Percentiles rank a stretch among this genome's conserved stretches.
Evolutionary conservation across 2,329 filamentous ascomycete species (phyloP).

Genomic region (Cladobotryum protrusum): DNA sequence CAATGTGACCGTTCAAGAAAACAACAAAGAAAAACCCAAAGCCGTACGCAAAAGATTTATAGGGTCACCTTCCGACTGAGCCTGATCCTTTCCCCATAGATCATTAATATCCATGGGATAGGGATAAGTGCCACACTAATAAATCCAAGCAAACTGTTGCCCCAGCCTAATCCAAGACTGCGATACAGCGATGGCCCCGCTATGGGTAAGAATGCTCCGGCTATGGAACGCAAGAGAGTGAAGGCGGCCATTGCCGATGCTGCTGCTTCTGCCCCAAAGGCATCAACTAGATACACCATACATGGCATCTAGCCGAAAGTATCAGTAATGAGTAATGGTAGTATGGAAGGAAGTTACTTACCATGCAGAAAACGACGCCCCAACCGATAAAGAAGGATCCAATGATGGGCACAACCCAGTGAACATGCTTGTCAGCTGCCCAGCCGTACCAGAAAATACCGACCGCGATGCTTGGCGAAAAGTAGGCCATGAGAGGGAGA

Average conservation of each 20-base stretch:
- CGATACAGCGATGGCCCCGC: slow-evolving; percentile 59
- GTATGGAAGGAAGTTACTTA: slow-evolving; percentile 27
- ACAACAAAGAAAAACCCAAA: too few relatives aligned
- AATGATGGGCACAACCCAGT: slow-evolving; percentile 33
- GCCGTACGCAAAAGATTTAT: too few relatives aligned
- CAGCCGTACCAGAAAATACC: slow-evolving; percentile 32
- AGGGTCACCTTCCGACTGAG: too few relatives aligned
- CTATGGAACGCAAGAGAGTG: slow-evolving; percentile 40
- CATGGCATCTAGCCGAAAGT: too few relatives aligned
- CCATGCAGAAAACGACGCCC: slow-evolving; percentile 19
- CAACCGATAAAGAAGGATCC: slow-evolving; percentile 15
- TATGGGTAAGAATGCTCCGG: slow-evolving; percentile 64
- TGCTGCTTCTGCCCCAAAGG: slow-evolving; percentile 10
- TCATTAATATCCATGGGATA: neutral
- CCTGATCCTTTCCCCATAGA: too few relatives aligned
- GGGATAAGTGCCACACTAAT: slow-evolving; percentile 26
- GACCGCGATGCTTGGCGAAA: slow-evolving; percentile 25
- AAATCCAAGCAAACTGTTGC: slow-evolving; percentile 44
- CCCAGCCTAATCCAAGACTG: slow-evolving; percentile 54
- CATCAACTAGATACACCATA: slow-evolving; percentile 24
- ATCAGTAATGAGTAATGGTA: too few relatives aligned
- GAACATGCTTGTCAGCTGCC: slow-evolving; percentile 24
- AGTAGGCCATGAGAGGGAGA: slow-evolving; percentile 27
- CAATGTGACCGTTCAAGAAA: too few relatives aligned
- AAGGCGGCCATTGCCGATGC: slow-evolving; percentile 25